Base-by-base conservation (phyloP, 1,284 basidiomycete species). In the Puccinia coronata region DNA sequence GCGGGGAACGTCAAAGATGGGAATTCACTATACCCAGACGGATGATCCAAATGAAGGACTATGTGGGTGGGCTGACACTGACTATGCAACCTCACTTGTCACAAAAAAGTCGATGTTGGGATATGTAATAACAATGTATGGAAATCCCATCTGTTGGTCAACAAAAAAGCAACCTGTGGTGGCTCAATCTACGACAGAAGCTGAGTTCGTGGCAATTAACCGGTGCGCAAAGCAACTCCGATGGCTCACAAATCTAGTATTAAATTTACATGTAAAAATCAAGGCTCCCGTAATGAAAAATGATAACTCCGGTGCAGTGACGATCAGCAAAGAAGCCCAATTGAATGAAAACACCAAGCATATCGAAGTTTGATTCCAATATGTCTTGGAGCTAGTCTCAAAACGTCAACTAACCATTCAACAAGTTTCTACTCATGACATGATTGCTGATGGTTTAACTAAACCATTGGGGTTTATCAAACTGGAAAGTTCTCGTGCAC, bases 281-380 rank as follows among this genome's bases (percentile, higher is more conserved):
- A 3, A 43, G n/a, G 41, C 36, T 25, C n/a, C n/a, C n/a, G n/a
- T n/a, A n/a, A n/a, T n/a, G n/a, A n/a, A n/a, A n/a, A n/a, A n/a
- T n/a, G n/a, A n/a, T n/a, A n/a, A n/a, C n/a, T n/a, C n/a, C n/a
- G n/a, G n/a, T n/a, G n/a, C n/a, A n/a, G n/a, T n/a, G n/a, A n/a
- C n/a, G n/a, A n/a, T n/a, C n/a, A n/a, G n/a, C n/a, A n/a, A n/a
- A n/a, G n/a, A n/a, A n/a, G n/a, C n/a, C n/a, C n/a, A n/a, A n/a
- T n/a, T n/a, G n/a, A n/a, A n/a, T n/a, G n/a, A n/a, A n/a, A n/a
- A 53, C 20, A 47, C 41, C 20, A 43, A 71, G 25, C 69, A 25
- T 20, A 72, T 72, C 14, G 14, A 72, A 53, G 34, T 55, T 8
- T 8, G 43, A 53, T 72, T 72, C 18, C 70, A 72, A 53, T 72